Conservation (phyloP, 2,329 filamentous ascomycete species). For the Fusarium circinatum region DNA sequence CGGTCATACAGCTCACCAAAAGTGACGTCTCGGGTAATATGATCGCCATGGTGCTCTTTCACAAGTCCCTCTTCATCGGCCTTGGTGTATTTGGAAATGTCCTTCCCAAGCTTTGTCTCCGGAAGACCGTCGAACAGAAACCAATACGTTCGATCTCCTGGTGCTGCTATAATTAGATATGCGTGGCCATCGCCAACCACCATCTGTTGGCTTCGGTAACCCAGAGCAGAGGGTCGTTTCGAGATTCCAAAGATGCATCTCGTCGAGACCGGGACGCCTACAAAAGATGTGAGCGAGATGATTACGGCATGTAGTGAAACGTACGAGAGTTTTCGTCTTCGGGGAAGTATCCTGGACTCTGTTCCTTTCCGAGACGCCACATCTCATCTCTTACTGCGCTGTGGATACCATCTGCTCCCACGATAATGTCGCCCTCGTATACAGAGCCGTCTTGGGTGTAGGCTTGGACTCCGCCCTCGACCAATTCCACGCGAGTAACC, state of each 20-base stretch:
- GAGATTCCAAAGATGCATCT: background rate
- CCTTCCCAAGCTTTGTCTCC: background rate
- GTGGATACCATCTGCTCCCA: conserved; percentile 18
- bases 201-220: background rate
- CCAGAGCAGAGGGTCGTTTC: background rate
- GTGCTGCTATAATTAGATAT: background rate
- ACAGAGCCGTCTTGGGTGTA: background rate
- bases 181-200: background rate
- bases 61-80: background rate
- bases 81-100: background rate
- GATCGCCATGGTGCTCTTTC: too few relatives aligned
- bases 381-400: background rate
- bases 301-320: background rate
- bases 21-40: background rate
- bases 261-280: background rate
- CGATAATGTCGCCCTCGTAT: background rate
- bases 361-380: background rate
- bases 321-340: background rate
- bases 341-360: background rate
- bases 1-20: background rate
- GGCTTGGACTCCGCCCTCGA: background rate
- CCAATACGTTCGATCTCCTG: background rate
- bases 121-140: background rate
- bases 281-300: background rate
- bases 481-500: background rate